A percentile compares a stretch with the other conserved stretches of the same genome.
These are phyloP conservation scores for Nothophoma quercina DNA, from an alignment of 2,329 filamentous ascomycete genomes.

Conservation along the genomic window DNA sequence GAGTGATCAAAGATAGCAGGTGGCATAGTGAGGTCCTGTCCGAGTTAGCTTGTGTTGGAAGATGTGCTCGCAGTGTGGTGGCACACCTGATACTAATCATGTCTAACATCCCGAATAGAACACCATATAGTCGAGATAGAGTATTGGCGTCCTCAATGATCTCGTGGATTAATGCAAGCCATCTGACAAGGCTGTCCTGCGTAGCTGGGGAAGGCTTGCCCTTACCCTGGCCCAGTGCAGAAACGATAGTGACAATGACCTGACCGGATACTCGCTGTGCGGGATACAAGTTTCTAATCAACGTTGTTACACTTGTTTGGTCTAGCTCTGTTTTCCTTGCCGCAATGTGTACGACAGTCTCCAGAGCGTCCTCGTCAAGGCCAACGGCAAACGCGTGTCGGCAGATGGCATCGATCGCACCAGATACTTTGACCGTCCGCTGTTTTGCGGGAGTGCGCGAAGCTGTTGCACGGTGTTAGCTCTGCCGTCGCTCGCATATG, in stretches of 20 bases:
- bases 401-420: constrained; percentile 68
- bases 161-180: constrained; percentile 80
- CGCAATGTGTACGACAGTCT: constrained; percentile 70
- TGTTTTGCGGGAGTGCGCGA: constrained; percentile 66
- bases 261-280: constrained; percentile 67
- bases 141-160: constrained; percentile 69
- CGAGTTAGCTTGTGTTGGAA: constrained; percentile 31
- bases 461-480: constrained; percentile 41
- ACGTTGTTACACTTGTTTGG: constrained; percentile 72
- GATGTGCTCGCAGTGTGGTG: constrained; percentile 7
- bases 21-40: constrained; percentile 68
- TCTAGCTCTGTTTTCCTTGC: constrained; percentile 74
- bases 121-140: constrained; percentile 74
- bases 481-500: constrained; percentile 21
- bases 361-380: constrained; percentile 67
- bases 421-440: constrained; percentile 68
- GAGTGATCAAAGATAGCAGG: constrained; percentile 78
- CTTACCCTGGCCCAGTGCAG: constrained; percentile 78
- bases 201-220: constrained; percentile 75
- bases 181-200: constrained; percentile 76
- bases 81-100: constrained; percentile 75
- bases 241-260: constrained; percentile 71
- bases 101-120: constrained; percentile 83
- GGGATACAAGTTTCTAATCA: constrained; percentile 80
- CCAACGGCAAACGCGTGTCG: constrained; percentile 73